Conservation (phyloP, 1,284 basidiomycete species). For the Mycena sp. region DNA sequence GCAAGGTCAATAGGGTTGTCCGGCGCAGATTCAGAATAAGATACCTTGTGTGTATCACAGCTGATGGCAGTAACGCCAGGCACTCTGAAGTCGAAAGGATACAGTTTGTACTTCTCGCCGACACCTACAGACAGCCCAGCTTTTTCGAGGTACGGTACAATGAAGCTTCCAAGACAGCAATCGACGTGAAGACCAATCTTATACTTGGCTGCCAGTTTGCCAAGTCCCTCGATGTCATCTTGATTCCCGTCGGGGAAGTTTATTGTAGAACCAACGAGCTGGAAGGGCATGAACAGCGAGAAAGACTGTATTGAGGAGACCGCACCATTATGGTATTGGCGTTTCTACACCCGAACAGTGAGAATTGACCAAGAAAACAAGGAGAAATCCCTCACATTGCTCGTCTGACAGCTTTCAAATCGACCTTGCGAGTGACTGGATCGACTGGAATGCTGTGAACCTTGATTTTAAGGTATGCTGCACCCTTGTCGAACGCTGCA, state of each 20-base stretch:
- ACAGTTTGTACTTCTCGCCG: slow-evolving; percentile 59
- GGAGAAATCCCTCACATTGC: slow-evolving; percentile 76
- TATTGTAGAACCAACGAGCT: slow-evolving; percentile 91
- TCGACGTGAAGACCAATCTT: slow-evolving; percentile 93
- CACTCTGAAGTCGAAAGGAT: slow-evolving; percentile 90
- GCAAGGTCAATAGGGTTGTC: slow-evolving; percentile 51
- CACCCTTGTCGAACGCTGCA: slow-evolving; percentile 96
- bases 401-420: slow-evolving; percentile 80
- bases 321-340: slow-evolving; percentile 82
- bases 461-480: slow-evolving; percentile 92
- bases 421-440: slow-evolving; percentile 80
- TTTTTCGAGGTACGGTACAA: slow-evolving; percentile 87
- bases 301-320: slow-evolving; percentile 34
- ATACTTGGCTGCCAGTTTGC: slow-evolving; percentile 77
- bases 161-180: slow-evolving; percentile 92
- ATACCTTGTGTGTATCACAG: slow-evolving; percentile 92
- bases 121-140: slow-evolving; percentile 62
- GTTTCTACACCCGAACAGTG: slow-evolving; percentile 58
- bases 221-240: slow-evolving; percentile 89
- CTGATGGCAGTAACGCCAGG: slow-evolving; percentile 90
- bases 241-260: slow-evolving; percentile 94
- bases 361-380: slow-evolving; percentile 53
- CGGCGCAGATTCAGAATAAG: slow-evolving; percentile 21
- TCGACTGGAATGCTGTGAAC: slow-evolving; percentile 92
- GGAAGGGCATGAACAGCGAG: slow-evolving; percentile 20